phyloP scores from a whole-genome alignment of 2,329 filamentous ascomycete genomes.

The Sporothrix pallida region DNA sequence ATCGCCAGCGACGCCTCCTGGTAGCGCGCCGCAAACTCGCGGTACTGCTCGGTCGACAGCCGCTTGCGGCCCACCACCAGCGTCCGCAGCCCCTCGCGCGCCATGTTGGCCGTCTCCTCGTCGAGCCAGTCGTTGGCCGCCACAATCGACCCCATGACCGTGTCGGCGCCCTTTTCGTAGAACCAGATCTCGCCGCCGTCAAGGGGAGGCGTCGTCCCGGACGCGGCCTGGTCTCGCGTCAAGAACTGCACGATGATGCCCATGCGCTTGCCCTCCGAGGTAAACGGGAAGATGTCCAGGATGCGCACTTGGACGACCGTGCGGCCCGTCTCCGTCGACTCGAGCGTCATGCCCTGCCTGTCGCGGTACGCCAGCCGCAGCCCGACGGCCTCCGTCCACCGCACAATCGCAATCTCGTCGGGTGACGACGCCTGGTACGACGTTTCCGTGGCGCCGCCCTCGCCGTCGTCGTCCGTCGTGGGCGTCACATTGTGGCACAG shows the following conservation, averaged over 20 bases:
- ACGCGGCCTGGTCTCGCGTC: slow-evolving; percentile 59
- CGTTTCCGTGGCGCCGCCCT: slow-evolving; percentile 73
- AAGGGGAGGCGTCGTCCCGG: slow-evolving; percentile 50
- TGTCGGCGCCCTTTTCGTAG: slow-evolving; percentile 97
- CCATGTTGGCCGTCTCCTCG: slow-evolving; percentile 99
- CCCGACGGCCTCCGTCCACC: slow-evolving; percentile 92
- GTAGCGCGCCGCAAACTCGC: slow-evolving; percentile 76
- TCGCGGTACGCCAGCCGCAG: slow-evolving; percentile 84
- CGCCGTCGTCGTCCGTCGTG: slow-evolving; percentile 74
- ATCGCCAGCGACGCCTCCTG: slow-evolving; percentile 82
- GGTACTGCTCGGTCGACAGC: slow-evolving; percentile 78
- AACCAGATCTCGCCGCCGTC: slow-evolving; percentile 88
- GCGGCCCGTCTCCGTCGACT: slow-evolving; percentile 74
- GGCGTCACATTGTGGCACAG: slow-evolving; percentile 98
- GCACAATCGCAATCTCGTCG: slow-evolving; percentile 96
- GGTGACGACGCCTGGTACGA: slow-evolving; percentile 97
- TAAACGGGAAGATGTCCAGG: slow-evolving; percentile 95
- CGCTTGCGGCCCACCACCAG: slow-evolving; percentile 93
- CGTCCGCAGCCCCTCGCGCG: slow-evolving; percentile 90
- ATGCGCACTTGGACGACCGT: slow-evolving; percentile 84
- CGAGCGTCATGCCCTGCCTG: slow-evolving; percentile 81
- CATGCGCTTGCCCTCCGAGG: slow-evolving; percentile 97
- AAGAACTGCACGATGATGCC: slow-evolving; percentile 92
- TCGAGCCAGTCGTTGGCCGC: slow-evolving; percentile 98
- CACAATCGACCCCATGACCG: slow-evolving; percentile 96